Conservation (phyloP, 257 asterid species). For the Eucommia ulmoides region DNA sequence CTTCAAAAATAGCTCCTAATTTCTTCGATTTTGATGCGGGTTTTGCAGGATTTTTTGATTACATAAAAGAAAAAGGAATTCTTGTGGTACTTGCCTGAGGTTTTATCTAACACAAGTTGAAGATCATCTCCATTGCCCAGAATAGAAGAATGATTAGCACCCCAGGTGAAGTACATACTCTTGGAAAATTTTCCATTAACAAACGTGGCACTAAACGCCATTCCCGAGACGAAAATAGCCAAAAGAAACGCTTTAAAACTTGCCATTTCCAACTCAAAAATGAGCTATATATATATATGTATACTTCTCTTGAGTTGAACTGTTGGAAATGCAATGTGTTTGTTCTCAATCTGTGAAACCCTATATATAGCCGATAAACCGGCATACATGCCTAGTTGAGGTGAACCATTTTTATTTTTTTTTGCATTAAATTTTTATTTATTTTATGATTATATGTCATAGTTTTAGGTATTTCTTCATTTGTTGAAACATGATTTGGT, state of each 20-base stretch:
- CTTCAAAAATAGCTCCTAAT: background rate
- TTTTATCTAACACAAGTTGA: background rate
- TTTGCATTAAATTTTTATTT: background rate
- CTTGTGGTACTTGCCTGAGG: background rate
- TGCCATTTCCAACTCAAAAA: background rate
- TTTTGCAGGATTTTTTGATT: background rate
- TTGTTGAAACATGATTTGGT: no score
- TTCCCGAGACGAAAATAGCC: slow-evolving; percentile 5
- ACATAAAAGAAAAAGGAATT: background rate
- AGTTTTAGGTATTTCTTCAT: no score
- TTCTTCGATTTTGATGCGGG: background rate
- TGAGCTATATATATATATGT: background rate
- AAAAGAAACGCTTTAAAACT: background rate
- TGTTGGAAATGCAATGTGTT: background rate
- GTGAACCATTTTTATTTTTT: background rate
- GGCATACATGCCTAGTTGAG: background rate
- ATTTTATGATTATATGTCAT: no score
- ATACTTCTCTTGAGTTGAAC: background rate
- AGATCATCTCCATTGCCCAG: slow-evolving; percentile 2
- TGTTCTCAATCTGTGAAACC: background rate
- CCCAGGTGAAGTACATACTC: slow-evolving; percentile 2
- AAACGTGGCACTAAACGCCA: background rate
- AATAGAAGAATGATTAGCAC: background rate
- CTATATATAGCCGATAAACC: background rate
- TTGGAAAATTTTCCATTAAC: slow-evolving; percentile 7